Conservation (phyloP, 495 filamentous ascomycete genomes). For the Xylaria longipes region DNA sequence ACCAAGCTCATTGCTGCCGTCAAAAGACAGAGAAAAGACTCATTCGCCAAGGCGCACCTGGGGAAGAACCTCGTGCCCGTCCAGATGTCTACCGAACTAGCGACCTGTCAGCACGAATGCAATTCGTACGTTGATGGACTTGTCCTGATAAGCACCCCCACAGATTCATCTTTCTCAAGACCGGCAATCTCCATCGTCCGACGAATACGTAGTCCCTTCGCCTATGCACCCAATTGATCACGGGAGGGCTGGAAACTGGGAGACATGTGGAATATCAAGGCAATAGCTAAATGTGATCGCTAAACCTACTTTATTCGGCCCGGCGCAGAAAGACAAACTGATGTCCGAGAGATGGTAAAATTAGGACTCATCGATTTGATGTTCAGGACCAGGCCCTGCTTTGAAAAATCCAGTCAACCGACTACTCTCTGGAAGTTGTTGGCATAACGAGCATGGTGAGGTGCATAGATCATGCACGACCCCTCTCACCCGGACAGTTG, state of each 20-base stretch:
- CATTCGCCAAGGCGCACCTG: neutral
- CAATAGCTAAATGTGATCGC: neutral
- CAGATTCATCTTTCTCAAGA: neutral
- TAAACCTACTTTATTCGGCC: neutral
- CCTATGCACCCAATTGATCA: neutral
- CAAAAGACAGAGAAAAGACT: neutral
- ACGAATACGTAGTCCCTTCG: neutral
- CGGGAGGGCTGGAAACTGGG: neutral
- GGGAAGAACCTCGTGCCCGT: neutral
- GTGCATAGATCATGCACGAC: neutral
- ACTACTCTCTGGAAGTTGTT: neutral
- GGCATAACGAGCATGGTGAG: neutral
- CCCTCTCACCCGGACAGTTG: neutral
- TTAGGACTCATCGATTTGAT: neutral
- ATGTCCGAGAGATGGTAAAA: neutral
- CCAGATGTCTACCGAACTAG: neutral
- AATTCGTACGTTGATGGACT: neutral
- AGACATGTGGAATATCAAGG: neutral
- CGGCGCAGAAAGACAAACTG: neutral
- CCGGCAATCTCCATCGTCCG: neutral
- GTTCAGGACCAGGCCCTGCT: neutral
- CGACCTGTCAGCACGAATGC: neutral
- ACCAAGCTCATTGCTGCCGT: neutral
- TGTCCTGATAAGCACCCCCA: neutral
- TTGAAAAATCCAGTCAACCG: neutral